Evolutionary conservation across 306 rosid species (phyloP), one percentile per base, ranked within the genome.

Genomic region (Styphnolobium japonicum): DNA sequence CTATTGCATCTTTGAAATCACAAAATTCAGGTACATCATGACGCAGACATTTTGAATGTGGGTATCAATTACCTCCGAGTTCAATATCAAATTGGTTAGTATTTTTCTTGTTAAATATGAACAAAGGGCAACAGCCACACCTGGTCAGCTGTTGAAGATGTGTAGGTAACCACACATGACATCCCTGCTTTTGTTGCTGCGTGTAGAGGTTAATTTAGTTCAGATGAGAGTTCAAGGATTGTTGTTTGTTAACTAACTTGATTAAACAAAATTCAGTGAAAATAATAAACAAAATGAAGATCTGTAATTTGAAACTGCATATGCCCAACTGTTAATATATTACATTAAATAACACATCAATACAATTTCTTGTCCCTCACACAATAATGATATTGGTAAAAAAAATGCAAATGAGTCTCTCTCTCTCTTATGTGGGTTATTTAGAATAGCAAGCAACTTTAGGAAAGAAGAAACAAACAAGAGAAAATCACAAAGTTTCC

Each of bases 141-240:
- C 97, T 92, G 98, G 0, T 86, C 80, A 15, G 92, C 95, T n/a
- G 98, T 95, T 80, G 98, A 95, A 79, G 97, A 75, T 22, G 98
- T 92, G 83, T 90, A 95, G 76, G 86, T 88, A 69, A 92, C 81
- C 66, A 95, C 87, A 21, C 98, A 95, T 43, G 97, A 65, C 98
- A 95, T 95, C 55, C 98, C 98, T 22, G 98, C 98, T 72, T 83
- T 68, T 82, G 93, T 86, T 77, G 98, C 97, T 45, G 97, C 98
- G 97, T 92, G 78, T 42, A 56, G 72, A 64, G 58, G 70, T 72
- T 42, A 61, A 66, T 61, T 71, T 67, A 83, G 53, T 46, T 69
- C 37, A n/a, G 52, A 68, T 69, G 58, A 43, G 9, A 52, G 40
- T 37, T 79, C 11, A 29, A 53, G 39, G 71, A 79, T 16, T 25